Evolutionary conservation across 2,329 filamentous ascomycete species (phyloP).

Genomic region (Fusarium mexicanum): DNA sequence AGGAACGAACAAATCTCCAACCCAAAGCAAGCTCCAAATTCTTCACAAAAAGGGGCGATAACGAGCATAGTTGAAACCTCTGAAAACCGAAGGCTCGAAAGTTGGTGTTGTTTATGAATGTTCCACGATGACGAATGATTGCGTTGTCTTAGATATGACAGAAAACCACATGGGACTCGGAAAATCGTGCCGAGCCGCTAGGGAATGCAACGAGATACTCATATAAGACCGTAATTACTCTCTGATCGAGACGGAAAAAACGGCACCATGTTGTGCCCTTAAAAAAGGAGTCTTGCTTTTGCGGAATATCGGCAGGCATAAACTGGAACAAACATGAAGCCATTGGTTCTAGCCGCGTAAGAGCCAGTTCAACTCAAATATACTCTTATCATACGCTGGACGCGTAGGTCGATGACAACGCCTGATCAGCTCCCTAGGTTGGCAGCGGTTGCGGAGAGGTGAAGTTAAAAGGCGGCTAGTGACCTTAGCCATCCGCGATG

Average conservation of each 20-base stretch:
- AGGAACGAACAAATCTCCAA: background rate
- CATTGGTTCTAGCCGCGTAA: background rate
- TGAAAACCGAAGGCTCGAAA: background rate
- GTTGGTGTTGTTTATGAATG: background rate
- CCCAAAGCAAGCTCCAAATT: background rate
- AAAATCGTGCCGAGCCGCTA: constrained; percentile 15
- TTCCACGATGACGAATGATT: background rate
- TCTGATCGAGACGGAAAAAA: background rate
- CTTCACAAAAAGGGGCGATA: background rate
- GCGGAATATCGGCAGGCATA: background rate
- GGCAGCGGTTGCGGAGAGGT: background rate
- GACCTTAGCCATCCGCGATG: background rate
- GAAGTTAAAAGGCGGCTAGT: background rate
- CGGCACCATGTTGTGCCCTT: background rate
- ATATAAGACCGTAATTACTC: background rate
- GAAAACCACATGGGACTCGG: background rate
- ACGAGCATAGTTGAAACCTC: background rate
- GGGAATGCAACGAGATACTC: constrained; percentile 28
- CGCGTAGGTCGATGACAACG: constrained; percentile 4
- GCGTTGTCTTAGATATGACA: background rate
- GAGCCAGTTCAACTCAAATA: background rate
- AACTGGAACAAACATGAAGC: background rate
- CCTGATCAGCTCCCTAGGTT: background rate
- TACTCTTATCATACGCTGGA: background rate
- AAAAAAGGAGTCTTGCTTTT: background rate